phyloP scores from a whole-genome alignment of 208 protist species.

The Lotmaria passim region DNA sequence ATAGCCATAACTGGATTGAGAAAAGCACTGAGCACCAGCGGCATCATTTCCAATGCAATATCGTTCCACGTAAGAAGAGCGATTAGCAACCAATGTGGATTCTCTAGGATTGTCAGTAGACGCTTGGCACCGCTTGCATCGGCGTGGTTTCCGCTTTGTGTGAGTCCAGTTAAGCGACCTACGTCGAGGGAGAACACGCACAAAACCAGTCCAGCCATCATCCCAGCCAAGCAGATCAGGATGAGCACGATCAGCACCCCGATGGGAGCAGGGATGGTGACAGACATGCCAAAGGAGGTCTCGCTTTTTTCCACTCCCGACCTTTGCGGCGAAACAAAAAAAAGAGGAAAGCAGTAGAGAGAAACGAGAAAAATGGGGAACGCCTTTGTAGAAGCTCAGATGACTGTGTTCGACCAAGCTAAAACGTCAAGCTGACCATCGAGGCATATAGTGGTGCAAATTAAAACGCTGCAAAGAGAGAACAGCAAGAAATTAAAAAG shows the following conservation, averaged over 20 bases:
- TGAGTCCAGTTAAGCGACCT: slow-evolving; percentile 44
- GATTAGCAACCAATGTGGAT: slow-evolving; percentile 72
- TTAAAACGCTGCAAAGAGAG: slow-evolving; percentile 10
- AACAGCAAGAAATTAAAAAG: slow-evolving; percentile 14
- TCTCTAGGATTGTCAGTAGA: slow-evolving; percentile 65
- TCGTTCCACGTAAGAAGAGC: slow-evolving; percentile 66
- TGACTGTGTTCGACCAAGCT: slow-evolving; percentile 1
- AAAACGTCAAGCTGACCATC: slow-evolving; percentile 2
- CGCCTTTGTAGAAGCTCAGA: too few species aligned
- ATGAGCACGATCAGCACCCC: slow-evolving; percentile 47
- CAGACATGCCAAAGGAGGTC: slow-evolving; percentile 52
- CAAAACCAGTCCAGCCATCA: slow-evolving; percentile 59
- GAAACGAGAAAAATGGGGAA: not conserved
- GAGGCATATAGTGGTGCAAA: slow-evolving; percentile 1
- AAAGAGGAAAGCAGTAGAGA: slow-evolving; percentile 4
- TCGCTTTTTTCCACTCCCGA: slow-evolving; percentile 5
- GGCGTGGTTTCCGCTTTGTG: slow-evolving; percentile 30
- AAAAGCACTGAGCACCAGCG: slow-evolving; percentile 65
- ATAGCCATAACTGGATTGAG: slow-evolving; percentile 58
- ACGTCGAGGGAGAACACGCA: slow-evolving; percentile 73
- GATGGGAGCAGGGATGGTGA: slow-evolving; percentile 37
- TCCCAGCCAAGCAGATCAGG: slow-evolving; percentile 55
- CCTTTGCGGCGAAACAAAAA: not conserved
- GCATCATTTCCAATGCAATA: slow-evolving; percentile 74
- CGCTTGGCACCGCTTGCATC: slow-evolving; percentile 42